Evolutionary conservation across 2,329 filamentous ascomycete genomes (phyloP), one percentile per base, ranked within the genome.

Genomic region (Diaporthe destruens): DNA sequence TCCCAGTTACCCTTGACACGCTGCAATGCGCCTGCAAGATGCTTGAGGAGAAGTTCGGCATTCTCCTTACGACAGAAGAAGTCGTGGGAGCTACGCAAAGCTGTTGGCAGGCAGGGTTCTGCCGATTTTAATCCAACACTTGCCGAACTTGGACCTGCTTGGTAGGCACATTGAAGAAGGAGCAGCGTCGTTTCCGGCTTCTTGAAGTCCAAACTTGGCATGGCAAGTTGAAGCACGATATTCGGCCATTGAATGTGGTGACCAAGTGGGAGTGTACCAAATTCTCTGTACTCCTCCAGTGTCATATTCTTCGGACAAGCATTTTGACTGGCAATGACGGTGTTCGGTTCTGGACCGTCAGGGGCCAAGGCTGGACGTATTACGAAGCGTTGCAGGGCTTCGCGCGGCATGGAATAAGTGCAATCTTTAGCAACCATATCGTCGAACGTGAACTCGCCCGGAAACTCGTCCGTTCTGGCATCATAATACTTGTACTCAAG

Each of bases 241-340:
- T 90, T 91, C 11, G 82, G 76, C 86, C 89, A 92, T 66, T 89
- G 87, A 11, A 90, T 78, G 0, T 78, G 76, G 23, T 82, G 72
- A 0, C 89, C 89, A 1, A 86, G 77, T 0, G 86, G 83, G 3
- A 92, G 75, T 0, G 84, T 77, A 0, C 83, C 81, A n/a, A 91
- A 84, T 0, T 84, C 81, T 66, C 87, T 86, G 77, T 85, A 91
- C 69, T 92, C 89, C 0, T 86, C 84, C 0, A 89, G 72, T 0
- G 85, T 82, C 71, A 92, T 80, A 29, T 84, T 76, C 0, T 71
- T 14, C 0, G 90, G 88, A 63, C 88, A 90, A 0, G 78, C 66
- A 0, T 75, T 79, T 71, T 89, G 87, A 1, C 76, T 78, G 0
- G 89, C 84, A 16, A 92, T 83, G 0, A 88, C 85, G 0, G 82